Evolutionary conservation across 257 asterid species (phyloP), one percentile per base, ranked within the genome.

Genomic region (Euphrasia confusa): DNA sequence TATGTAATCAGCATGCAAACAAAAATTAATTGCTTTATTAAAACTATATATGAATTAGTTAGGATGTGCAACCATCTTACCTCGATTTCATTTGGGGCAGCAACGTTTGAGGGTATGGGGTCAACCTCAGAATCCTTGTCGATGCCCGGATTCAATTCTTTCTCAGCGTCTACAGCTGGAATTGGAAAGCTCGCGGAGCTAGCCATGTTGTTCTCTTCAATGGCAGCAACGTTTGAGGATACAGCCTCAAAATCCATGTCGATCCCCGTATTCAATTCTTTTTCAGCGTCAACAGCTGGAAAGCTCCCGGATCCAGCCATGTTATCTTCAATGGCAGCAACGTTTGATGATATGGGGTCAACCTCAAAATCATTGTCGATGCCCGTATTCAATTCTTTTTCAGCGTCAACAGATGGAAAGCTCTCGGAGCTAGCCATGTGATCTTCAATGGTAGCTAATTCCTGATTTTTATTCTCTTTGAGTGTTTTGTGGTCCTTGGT

Each of bases 91-190:
- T 68, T 70, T 1, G 83, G 28, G 9, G 84, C 27, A 4, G 83
- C 79, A 50, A 80, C 77, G 44, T 77, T 66, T 14, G 95, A 80
- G 17, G 97, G 79, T 0, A 76, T 61, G 57, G 93, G 64, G 78
- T 87, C 90, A 39, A 83, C 86, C 61, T 77, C 70, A 21, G 83
- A 72, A 11, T 75, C 74, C 63, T 73, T 84, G 65, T 80, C 72
- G 55, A 27, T 3, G 61, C 78, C 84, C 12, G 89, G 81, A 44
- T 87, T 74, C 82, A 87, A 70, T 55, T 87, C 95, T 49, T 64
- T 78, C 48, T 70, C 78, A 3, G 71, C 76, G 74, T 90, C 87
- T 4, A 75, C 89, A 1, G 80, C 78, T 11, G 97, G 96, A 66
- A 90, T 77, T 11, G 97, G 96, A 66, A 90, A 83, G 60, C 52